Percentiles rank a stretch among this genome's conserved stretches.
phyloP scores from a whole-genome alignment of 2,329 filamentous ascomycete species.

The Scedosporium apiospermum region DNA sequence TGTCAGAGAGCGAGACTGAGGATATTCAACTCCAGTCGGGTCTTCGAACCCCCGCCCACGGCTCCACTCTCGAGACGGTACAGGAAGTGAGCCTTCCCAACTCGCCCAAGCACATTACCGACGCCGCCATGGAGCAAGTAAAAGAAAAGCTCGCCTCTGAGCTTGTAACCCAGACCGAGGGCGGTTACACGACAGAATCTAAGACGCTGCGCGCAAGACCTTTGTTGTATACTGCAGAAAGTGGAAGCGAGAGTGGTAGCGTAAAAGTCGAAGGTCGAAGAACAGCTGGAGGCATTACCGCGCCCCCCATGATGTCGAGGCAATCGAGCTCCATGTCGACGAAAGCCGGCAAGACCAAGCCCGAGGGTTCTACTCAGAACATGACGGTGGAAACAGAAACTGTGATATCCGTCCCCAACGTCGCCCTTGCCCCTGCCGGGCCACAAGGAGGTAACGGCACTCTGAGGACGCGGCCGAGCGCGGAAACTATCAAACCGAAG shows the following conservation, averaged over 20 bases:
- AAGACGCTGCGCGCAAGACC: conserved; percentile 37
- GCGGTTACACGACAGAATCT: conserved; percentile 24
- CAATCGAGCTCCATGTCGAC: conserved; percentile 58
- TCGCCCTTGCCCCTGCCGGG: conserved; percentile 59
- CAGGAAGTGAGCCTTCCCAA: conserved; percentile 77
- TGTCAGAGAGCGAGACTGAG: conserved; percentile 43
- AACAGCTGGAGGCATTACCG: conserved; percentile 22
- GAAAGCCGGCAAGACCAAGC: conserved; percentile 59
- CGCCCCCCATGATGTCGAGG: conserved; percentile 46
- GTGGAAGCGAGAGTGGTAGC: conserved; percentile 57
- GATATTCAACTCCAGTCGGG: conserved; percentile 40
- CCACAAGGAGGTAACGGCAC: conserved; percentile 59
- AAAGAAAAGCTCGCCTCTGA: conserved; percentile 38
- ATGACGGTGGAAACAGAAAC: conserved; percentile 99
- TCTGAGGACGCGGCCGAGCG: conserved; percentile 77
- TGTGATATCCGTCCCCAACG: conserved; percentile 80
- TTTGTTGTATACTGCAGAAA: conserved; percentile 40
- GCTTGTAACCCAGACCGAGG: conserved; percentile 31
- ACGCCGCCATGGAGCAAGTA: conserved; percentile 39
- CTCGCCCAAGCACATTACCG: conserved; percentile 46
- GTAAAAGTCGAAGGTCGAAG: conserved; percentile 32
- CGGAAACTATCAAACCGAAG: conserved; percentile 90
- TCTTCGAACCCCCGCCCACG: conserved; percentile 49
- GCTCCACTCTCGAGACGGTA: conserved; percentile 73
- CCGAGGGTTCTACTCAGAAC: conserved; percentile 70